Conservation (phyloP, 495 filamentous ascomycete species). For the Neurospora sublineolata region DNA sequence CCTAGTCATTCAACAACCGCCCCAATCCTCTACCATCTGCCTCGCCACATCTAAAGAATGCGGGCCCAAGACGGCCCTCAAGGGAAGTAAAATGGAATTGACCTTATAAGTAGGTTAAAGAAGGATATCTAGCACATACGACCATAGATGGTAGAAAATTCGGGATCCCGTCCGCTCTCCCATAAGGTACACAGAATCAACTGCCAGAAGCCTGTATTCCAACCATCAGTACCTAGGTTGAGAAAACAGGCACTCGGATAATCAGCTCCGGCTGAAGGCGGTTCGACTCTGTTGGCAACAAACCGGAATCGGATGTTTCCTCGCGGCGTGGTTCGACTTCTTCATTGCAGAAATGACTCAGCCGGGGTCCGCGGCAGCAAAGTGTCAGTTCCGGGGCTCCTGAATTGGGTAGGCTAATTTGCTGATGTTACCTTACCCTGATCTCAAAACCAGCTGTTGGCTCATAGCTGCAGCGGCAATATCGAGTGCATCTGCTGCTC, state of each 20-base stretch:
- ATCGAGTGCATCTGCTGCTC: neutral
- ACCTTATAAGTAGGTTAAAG: no score
- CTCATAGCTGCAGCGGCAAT: neutral
- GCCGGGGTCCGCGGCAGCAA: neutral
- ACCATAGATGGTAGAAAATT: conserved; percentile 4
- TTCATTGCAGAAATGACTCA: neutral
- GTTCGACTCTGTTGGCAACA: no score
- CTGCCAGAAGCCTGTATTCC: no score
- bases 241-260: no score
- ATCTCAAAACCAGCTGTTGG: neutral
- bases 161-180: conserved; percentile 38
- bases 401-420: neutral
- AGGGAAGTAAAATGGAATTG: no score
- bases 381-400: neutral
- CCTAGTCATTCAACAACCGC: no score
- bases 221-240: no score
- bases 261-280: no score
- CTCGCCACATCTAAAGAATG: no score
- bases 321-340: neutral
- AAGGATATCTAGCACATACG: neutral
- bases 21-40: no score
- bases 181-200: no score
- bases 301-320: neutral
- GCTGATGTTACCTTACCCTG: neutral
- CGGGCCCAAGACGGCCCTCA: no score